These are phyloP conservation scores for Paraphaeosphaeria minitans DNA, from an alignment of 2,329 filamentous ascomycete genomes.

Conservation along the genomic window DNA sequence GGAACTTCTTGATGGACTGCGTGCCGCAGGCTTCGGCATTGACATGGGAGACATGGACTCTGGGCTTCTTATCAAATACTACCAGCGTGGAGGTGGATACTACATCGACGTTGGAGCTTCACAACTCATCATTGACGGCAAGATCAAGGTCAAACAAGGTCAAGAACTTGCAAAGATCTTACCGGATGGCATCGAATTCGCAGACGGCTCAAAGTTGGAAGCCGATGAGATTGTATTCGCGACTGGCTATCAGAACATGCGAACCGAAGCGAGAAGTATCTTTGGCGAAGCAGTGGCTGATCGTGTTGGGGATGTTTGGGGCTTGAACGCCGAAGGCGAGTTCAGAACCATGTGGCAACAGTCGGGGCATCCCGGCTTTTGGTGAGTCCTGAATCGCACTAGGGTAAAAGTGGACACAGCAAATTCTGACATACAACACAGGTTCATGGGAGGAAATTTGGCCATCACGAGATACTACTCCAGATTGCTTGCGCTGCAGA, in stretches of 20 bases:
- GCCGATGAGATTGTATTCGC: conserved; percentile 56
- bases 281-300: conserved; percentile 51
- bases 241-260: conserved; percentile 55
- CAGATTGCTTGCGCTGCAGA: conserved; percentile 53
- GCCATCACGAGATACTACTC: conserved; percentile 55
- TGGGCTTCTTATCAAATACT: conserved; percentile 48
- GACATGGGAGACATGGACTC: conserved; percentile 38
- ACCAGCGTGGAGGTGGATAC: conserved; percentile 53
- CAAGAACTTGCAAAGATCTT: conserved; percentile 45
- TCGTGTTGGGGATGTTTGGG: conserved; percentile 52
- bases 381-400: conserved; percentile 12
- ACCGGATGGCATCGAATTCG: conserved; percentile 49
- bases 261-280: conserved; percentile 44
- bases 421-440: not conserved
- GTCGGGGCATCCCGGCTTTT: conserved; percentile 46
- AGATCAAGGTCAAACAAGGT: conserved; percentile 53
- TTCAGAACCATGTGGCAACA: conserved; percentile 50
- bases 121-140: conserved; percentile 49
- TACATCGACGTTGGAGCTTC: conserved; percentile 56
- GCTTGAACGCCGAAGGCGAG: conserved; percentile 55
- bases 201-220: conserved; percentile 49
- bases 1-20: conserved; percentile 49
- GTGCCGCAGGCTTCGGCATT: conserved; percentile 50
- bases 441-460: conserved; percentile 52
- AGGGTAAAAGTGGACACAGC: not conserved